phyloP scores from a whole-genome alignment of 2,329 filamentous ascomycete genomes.

The Penicillium sp. region DNA sequence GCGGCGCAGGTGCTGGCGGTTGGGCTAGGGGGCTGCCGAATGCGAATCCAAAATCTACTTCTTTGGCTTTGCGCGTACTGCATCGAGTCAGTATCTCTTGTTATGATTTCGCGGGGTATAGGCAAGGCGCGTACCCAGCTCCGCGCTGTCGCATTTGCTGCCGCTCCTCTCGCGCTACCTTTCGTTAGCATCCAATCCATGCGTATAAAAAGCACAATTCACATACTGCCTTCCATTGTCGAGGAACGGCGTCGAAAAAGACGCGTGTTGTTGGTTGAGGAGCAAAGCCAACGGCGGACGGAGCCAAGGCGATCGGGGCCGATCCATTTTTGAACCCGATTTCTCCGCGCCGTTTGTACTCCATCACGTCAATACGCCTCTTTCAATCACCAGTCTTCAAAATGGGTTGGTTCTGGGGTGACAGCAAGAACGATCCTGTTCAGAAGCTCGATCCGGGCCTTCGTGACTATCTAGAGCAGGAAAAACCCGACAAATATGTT shows the following conservation, averaged over 20 bases:
- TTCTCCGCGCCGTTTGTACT: conserved; percentile 20
- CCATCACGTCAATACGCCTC: background rate
- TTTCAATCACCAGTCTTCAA: background rate
- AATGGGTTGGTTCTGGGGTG: conserved; percentile 67
- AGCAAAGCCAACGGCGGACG: conserved; percentile 21
- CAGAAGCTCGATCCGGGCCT: conserved; percentile 78
- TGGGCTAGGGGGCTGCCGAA: conserved; percentile 38
- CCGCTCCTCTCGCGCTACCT: conserved; percentile 54
- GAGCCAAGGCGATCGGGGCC: conserved; percentile 17
- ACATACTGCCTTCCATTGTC: conserved; percentile 43
- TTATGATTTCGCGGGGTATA: conserved; percentile 29
- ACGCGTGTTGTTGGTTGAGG: conserved; percentile 34
- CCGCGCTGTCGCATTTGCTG: conserved; percentile 59
- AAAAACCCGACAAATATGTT: conserved; percentile 72
- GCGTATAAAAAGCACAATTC: background rate
- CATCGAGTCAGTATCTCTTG: conserved; percentile 20
- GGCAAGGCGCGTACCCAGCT: conserved; percentile 51
- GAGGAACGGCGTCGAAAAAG: conserved; percentile 35
- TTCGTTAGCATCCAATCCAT: conserved; percentile 10
- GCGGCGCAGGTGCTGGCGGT: conserved; percentile 27
- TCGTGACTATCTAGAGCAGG: conserved; percentile 79
- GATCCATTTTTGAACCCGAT: conserved; percentile 29
- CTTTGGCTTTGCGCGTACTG: conserved; percentile 51
- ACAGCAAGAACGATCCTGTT: conserved; percentile 62
- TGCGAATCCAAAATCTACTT: conserved; percentile 53